phyloP scores from a whole-genome alignment of 805 yeast species.

The Sugiyamaella floridensis region DNA sequence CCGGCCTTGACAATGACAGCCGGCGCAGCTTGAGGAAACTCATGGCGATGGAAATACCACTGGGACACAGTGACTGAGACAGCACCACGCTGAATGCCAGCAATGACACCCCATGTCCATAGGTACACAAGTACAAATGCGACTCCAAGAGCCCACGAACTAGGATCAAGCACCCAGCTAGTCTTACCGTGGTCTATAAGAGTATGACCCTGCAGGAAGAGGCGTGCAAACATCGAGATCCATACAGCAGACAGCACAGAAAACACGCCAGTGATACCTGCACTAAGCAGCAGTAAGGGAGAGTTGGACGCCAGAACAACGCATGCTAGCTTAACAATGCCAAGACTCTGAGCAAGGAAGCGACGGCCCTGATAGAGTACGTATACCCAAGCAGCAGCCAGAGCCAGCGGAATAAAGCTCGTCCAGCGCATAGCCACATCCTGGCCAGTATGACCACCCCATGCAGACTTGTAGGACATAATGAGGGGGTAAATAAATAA shows the following conservation, averaged over 20 bases:
- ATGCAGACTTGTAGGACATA: constrained; percentile 28
- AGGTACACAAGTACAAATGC: constrained; percentile 32
- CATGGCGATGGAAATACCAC: constrained; percentile 33
- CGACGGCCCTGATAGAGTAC: constrained; percentile 24
- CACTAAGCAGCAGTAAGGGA: constrained; percentile 26
- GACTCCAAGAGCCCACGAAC: constrained; percentile 28
- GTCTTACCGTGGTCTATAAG: constrained; percentile 14
- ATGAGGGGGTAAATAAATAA: constrained; percentile 24
- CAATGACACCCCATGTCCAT: constrained; percentile 38
- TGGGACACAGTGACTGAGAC: constrained; percentile 32
- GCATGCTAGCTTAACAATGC: constrained; percentile 33
- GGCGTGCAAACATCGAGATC: constrained; percentile 30
- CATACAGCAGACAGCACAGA: constrained; percentile 31
- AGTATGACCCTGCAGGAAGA: constrained; percentile 26
- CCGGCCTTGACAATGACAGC: constrained; percentile 19
- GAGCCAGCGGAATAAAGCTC: constrained; percentile 22
- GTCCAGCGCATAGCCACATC: constrained; percentile 30
- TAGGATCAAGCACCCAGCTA: constrained; percentile 25
- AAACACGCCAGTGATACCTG: constrained; percentile 26
- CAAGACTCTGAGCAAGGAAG: constrained; percentile 26
- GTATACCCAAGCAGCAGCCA: constrained; percentile 25
- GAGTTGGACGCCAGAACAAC: constrained; percentile 30
- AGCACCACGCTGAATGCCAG: constrained; percentile 33
- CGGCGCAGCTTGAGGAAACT: constrained; percentile 19
- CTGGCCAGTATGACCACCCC: constrained; percentile 28